phyloP scores from a whole-genome alignment of 2,329 filamentous ascomycete genomes.

The Sclerotinia minor region DNA sequence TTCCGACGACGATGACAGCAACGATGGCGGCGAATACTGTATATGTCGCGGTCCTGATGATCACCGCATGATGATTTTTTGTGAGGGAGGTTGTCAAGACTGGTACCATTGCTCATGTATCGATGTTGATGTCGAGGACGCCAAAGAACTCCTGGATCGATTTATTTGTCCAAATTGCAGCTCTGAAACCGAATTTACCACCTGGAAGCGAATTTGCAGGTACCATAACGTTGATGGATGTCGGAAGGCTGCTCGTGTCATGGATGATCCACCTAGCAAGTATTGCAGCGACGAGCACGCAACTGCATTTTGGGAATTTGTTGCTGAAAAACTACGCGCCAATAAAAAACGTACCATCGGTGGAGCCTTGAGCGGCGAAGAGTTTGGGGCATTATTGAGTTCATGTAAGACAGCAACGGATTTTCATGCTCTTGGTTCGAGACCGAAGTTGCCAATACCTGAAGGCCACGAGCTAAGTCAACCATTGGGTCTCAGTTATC shows the following conservation, averaged over 20 bases:
- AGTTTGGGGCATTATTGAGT: slow-evolving; percentile 33
- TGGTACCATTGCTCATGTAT: slow-evolving; percentile 42
- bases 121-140: slow-evolving; percentile 37
- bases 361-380: slow-evolving; percentile 35
- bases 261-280: slow-evolving; percentile 38
- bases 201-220: slow-evolving; percentile 41
- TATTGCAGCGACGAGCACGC: slow-evolving; percentile 40
- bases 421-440: slow-evolving; percentile 36
- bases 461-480: slow-evolving; percentile 37
- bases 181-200: slow-evolving; percentile 34
- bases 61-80: slow-evolving; percentile 42
- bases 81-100: slow-evolving; percentile 41
- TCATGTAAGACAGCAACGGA: slow-evolving; percentile 29
- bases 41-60: slow-evolving; percentile 41
- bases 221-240: slow-evolving; percentile 35
- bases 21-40: slow-evolving; percentile 41
- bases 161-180: slow-evolving; percentile 40
- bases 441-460: slow-evolving; percentile 36
- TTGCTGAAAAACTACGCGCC: slow-evolving; percentile 29
- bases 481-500: slow-evolving; percentile 36
- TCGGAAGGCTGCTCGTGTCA: slow-evolving; percentile 38
- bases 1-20: slow-evolving; percentile 36
- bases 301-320: slow-evolving; percentile 32
- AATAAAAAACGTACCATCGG: slow-evolving; percentile 37
- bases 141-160: slow-evolving; percentile 39